Evolutionary conservation across 163 green algal species (phyloP), one percentile per base, ranked within the genome.

Genomic region (Chlamydomonas reinhardtii): DNA sequence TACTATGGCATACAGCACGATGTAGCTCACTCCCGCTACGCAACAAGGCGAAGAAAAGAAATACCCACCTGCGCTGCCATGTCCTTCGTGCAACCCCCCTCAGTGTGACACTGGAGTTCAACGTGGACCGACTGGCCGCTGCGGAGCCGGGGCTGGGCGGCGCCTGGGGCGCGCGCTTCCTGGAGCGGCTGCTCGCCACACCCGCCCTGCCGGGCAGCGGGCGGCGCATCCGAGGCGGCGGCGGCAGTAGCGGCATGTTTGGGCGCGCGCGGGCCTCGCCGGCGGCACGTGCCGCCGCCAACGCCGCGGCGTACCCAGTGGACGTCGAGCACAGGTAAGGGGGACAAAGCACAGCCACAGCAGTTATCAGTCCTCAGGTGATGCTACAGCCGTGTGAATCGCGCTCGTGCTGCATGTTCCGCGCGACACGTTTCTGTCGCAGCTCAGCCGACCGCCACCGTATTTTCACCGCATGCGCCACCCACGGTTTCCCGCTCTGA

Each of bases 81-180:
- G n/a, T n/a, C n/a, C n/a, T n/a, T n/a, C n/a, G n/a, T n/a, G n/a
- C 39, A 48, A 48, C 39, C 39, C 39, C 39, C 39, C 39, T 14
- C 66, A 84, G 77, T 24, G 77, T 84, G 22, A 69, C 69, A 22
- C 80, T 86, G 70, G 80, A 86, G 80, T 86, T 86, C 27, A 25
- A 54, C 56, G 5, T 52, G 4, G 80, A 59, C 32, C 71, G 80
- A 6, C 80, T 86, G 15, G 80, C 27, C 15, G 68, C 69, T 17
- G 22, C 35, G 27, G 54, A 73, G 54, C 80, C 80, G 16, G 69
- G 25, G 2, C 56, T 86, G 71, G 69, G 80, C 35, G 80, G 80
- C 35, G 35, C 54, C 20, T 86, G 80, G 80, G 70, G 69, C 37
- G 20, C 11, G 2, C 54, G 70, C 27, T 56, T 86, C 35, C 80